Evolutionary conservation across 306 rosid genomes (phyloP), one percentile per base, ranked within the genome.

Genomic region (Amphicarpaea edgeworthii): DNA sequence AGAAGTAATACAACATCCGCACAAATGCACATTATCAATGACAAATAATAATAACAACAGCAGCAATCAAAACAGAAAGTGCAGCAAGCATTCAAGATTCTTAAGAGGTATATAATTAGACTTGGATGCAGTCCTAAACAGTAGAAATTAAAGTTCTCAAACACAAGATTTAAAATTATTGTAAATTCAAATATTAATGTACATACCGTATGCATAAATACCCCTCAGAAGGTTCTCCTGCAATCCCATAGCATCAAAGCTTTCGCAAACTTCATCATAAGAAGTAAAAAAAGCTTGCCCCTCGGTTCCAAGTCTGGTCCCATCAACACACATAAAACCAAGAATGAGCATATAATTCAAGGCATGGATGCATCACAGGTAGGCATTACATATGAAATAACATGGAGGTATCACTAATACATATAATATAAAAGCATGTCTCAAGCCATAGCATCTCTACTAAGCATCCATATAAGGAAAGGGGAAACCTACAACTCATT

Each of bases 171-270:
- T 75, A 21, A 15, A 23, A 38, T 21, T 51, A 37, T 21, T 9
- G 24, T 65, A 47, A 20, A 51, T 58, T 55, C 24, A 9, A 63
- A 69, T 41, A 70, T 30, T 9, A 20, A 61, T 37, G 24, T 32
- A 69, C 72, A 72, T 85, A 90, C 96, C 91, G 65, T 88, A 88
- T n/a, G 96, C 93, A 80, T 88, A 90, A 54, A 90, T 88, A 45
- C 93, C 91, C 70, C 93, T 86, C 28, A 88, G 89, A 70, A 90
- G 93, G 73, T 90, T 90, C 87, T 88, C 96, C 73, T 88, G 87
- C 93, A 90, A 19, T 63, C 69, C 69, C 69, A 63, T 63, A 5
- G 69, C 47, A 63, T 63, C 69, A 63, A 63, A 63, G 82, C 86
- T 83, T 2, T 88, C 96, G 60, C 63, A 73, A 84, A 90, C 90